phyloP scores from a whole-genome alignment of 2,329 filamentous ascomycete genomes.

The Aspergillus nomiae region DNA sequence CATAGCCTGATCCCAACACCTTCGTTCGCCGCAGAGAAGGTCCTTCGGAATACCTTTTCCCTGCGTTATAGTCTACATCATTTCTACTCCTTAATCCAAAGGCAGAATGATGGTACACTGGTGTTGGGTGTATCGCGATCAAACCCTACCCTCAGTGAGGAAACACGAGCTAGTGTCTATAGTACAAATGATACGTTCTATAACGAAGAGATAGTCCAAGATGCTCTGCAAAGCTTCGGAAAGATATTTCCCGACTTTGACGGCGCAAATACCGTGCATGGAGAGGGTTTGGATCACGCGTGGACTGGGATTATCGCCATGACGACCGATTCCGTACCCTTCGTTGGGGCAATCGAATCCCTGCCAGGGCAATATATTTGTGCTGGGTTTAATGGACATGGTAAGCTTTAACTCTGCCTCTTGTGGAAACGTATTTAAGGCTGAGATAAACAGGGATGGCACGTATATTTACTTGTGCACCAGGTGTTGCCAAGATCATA shows the following conservation, averaged over 20 bases:
- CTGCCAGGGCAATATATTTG: slow-evolving; percentile 51
- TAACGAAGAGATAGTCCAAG: slow-evolving; percentile 43
- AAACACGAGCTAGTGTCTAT: slow-evolving; percentile 23
- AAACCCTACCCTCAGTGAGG: slow-evolving; percentile 33
- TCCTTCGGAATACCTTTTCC: slow-evolving; percentile 46
- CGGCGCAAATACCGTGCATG: slow-evolving; percentile 26
- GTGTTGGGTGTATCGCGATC: slow-evolving; percentile 44
- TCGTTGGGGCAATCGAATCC: slow-evolving; percentile 46
- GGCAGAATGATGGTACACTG: slow-evolving; percentile 45
- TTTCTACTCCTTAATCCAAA: slow-evolving; percentile 55
- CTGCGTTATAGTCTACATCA: slow-evolving; percentile 50
- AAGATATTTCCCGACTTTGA: slow-evolving; percentile 33
- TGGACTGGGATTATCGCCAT: slow-evolving; percentile 54
- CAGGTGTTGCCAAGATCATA: background rate
- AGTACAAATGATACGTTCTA: slow-evolving; percentile 44
- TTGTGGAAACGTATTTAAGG: background rate
- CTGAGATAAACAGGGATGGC: background rate
- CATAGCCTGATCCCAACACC: background rate
- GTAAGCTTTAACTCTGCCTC: slow-evolving; percentile 17
- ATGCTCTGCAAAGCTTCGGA: slow-evolving; percentile 31
- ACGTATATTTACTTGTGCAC: background rate
- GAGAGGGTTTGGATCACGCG: slow-evolving; percentile 48
- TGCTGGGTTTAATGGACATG: slow-evolving; percentile 55
- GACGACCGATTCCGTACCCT: slow-evolving; percentile 51
- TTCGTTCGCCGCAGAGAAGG: background rate